Base-by-base conservation (phyloP, 164 flowering plant species). In the Dillenia turbinata region DNA sequence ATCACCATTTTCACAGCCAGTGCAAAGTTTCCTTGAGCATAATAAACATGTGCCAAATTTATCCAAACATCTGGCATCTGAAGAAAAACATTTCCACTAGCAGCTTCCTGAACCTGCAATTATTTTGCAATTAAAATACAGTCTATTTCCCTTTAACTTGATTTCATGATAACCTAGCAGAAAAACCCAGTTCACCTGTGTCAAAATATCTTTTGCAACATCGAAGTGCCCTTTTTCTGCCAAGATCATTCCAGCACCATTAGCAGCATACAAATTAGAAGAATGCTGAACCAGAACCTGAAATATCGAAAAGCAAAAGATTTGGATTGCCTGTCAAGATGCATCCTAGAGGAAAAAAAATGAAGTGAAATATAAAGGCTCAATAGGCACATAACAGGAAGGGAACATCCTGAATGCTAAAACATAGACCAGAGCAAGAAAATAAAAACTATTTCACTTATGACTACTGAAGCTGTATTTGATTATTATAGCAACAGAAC, bases 21-120 rank as follows among this genome's bases (percentile, higher is more conserved):
- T 11, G 93, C 73, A 79, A 85, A 91, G 66, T 91, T 87, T n/a
- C 99, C 99, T 67, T 91, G 96, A 59, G 99, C 97, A 80, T 89
- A 94, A 78, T 89, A 90, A 65, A 94, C 92, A 81, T 91, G 99
- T 22, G 90, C 99, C 71, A 94, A 65, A 71, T 94, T 94, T 64
- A 94, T 81, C 97, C 99, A 91, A 59, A 89, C 96, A 75, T 91
- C 99, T 49, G 99, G 96, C 96, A 91, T 91, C 75, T 91, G 96
- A 64, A 90, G 86, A 79, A 88, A 88, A 69, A 82, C 76, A 69
- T 81, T 89, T 73, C 99, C 97, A 74, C 93, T 94, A 60, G 96
- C 93, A 67, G 93, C 96, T 83, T 94, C 97, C 81, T 91, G 99
- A 56, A 94, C 97, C 99, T 94, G 60, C 33, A 71, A 53, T 47